phyloP scores from a whole-genome alignment of 352 stramenopile genomes.

The Pythium aquatile region DNA sequence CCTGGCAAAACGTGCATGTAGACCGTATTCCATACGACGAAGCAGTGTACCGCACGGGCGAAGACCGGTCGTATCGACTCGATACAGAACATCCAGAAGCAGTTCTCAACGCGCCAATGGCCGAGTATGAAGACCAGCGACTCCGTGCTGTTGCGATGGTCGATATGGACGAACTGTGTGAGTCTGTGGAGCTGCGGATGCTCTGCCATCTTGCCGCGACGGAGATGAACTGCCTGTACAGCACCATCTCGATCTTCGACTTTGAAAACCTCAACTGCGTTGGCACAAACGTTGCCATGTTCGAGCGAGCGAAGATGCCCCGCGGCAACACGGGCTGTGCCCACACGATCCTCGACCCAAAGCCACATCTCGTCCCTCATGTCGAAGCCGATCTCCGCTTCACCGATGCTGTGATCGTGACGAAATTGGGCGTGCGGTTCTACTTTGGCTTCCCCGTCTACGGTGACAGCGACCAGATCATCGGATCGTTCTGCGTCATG shows the following conservation, averaged over 20 bases:
- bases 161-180: constrained; percentile 12
- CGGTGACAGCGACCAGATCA: constrained; percentile 39
- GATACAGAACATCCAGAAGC: constrained; percentile 8
- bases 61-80: constrained; percentile 15
- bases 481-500: constrained; percentile 60
- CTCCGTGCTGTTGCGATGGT: constrained; percentile 13
- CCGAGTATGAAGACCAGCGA: constrained; percentile 13
- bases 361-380: constrained; percentile 53
- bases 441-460: constrained; percentile 71
- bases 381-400: constrained; percentile 59
- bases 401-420: constrained; percentile 7
- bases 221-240: constrained; percentile 46
- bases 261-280: constrained; percentile 40
- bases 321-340: constrained; percentile 52
- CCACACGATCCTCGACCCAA: constrained; percentile 49
- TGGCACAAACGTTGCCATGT: constrained; percentile 28
- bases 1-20: constrained; percentile 1
- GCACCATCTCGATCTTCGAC: constrained; percentile 54
- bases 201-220: constrained; percentile 51
- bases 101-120: constrained; percentile 5
- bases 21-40: constrained; percentile 3
- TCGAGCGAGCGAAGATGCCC: constrained; percentile 28
- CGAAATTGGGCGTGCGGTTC: constrained; percentile 41
- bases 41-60: constrained; percentile 6
- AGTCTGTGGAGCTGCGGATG: constrained; percentile 53